These are phyloP conservation scores for Aspergillus aculeatus DNA, from an alignment of 2,329 filamentous ascomycete genomes.

Conservation along the genomic window DNA sequence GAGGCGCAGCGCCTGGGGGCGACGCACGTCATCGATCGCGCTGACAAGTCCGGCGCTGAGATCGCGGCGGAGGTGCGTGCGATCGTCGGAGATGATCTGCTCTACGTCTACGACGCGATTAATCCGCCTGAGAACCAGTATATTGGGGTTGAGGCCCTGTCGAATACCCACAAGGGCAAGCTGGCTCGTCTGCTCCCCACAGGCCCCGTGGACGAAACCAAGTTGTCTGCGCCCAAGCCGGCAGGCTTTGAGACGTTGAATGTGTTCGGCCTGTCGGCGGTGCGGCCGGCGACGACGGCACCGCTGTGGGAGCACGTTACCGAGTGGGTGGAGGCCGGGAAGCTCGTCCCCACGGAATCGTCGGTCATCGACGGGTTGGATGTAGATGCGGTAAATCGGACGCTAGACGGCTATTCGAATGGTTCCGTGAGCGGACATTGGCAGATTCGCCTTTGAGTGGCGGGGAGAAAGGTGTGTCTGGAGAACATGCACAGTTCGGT, in stretches of 20 bases:
- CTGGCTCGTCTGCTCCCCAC: conserved; percentile 25
- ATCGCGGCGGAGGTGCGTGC: conserved; percentile 33
- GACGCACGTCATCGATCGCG: conserved; percentile 44
- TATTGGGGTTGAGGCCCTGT: conserved; percentile 37
- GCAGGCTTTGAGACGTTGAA: conserved; percentile 30
- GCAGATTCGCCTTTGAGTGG: too few relatives aligned
- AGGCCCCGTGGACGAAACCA: conserved; percentile 23
- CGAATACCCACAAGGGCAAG: conserved; percentile 35
- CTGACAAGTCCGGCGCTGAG: conserved; percentile 22
- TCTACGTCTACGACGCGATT: conserved; percentile 41
- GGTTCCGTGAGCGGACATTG: too few relatives aligned
- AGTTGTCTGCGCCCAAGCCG: conserved; percentile 29
- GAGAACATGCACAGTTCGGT: too few relatives aligned
- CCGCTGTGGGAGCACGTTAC: conserved; percentile 34
- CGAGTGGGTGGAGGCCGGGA: too few relatives aligned
- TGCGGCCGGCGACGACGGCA: conserved; percentile 26
- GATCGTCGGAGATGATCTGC: conserved; percentile 41
- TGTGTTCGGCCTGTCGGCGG: too few relatives aligned
- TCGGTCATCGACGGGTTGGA: too few relatives aligned
- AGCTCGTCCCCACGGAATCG: too few relatives aligned
- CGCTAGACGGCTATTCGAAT: too few relatives aligned
- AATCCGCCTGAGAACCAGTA: conserved; percentile 25
- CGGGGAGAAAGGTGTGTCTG: too few relatives aligned
- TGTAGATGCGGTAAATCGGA: too few relatives aligned
- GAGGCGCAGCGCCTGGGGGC: conserved; percentile 39